These are phyloP conservation scores for Perkinsus marinus DNA, from an alignment of 169 alveolate species.

Conservation along the genomic window DNA sequence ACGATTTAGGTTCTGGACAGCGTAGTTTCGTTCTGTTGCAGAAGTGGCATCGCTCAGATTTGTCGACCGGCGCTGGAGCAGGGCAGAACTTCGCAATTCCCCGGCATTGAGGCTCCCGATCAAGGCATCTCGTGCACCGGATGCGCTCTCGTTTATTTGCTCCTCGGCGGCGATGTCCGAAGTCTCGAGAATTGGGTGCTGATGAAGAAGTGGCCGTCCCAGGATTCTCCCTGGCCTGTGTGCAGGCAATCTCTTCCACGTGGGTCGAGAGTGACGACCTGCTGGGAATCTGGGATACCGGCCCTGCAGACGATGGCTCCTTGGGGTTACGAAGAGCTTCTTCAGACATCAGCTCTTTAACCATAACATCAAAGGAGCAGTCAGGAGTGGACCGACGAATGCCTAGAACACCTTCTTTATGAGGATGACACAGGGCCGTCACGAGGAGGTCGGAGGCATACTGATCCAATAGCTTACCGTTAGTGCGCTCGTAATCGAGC, in stretches of 20 bases:
- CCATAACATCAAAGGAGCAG: not conserved
- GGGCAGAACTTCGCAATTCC: not conserved
- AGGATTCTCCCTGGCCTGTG: too few species aligned
- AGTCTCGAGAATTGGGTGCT: too few species aligned
- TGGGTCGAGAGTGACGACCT: too few species aligned
- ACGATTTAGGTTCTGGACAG: not conserved
- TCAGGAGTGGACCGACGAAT: not conserved
- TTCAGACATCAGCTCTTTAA: not conserved
- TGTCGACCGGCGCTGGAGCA: not conserved
- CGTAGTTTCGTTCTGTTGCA: not conserved
- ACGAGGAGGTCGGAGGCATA: not conserved
- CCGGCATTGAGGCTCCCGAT: not conserved
- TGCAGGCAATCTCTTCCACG: too few species aligned
- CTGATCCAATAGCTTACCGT: not conserved
- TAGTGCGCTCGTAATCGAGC: not conserved
- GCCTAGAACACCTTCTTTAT: not conserved
- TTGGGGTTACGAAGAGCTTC: not conserved
- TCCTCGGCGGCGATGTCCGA: too few species aligned
- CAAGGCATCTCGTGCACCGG: not conserved
- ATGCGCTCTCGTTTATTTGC: not conserved
- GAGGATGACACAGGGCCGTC: not conserved
- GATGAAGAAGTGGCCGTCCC: too few species aligned
- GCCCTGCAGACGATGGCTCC: not conserved
- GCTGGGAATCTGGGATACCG: not conserved
- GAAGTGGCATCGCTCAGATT: not conserved